Percentiles rank a stretch among this genome's conserved stretches.
Conservation (phyloP, 140 eudicot genomes). For the Stevia rebaudiana region DNA sequence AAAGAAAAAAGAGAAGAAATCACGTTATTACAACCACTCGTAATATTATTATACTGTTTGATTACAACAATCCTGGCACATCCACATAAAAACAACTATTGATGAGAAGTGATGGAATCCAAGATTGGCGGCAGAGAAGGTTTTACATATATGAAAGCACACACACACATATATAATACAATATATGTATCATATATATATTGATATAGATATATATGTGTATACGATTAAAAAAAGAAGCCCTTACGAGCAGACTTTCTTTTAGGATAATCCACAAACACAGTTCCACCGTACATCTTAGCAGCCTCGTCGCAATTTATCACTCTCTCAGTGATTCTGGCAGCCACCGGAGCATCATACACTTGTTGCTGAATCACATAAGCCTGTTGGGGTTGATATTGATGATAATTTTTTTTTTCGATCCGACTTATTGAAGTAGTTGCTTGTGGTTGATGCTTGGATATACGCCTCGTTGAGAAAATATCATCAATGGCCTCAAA, state of each 20-base stretch:
- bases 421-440: neutral
- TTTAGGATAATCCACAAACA: conserved; percentile 9
- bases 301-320: conserved; percentile 23
- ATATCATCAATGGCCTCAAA: conserved; percentile 15
- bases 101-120: neutral
- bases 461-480: neutral
- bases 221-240: neutral
- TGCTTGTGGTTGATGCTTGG: neutral
- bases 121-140: neutral
- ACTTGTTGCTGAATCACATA: conserved; percentile 24
- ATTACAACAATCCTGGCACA: neutral
- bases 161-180: neutral
- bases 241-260: neutral
- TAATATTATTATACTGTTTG: neutral
- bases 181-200: too few species aligned
- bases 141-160: neutral
- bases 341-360: conserved; percentile 14
- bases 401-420: neutral
- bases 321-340: conserved; percentile 18
- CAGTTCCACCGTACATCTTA: conserved; percentile 24
- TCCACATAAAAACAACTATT: neutral
- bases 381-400: conserved; percentile 29
- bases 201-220: neutral
- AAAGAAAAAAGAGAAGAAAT: neutral
- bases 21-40: neutral